phyloP scores from a whole-genome alignment of 768 basidiomycete genomes.

The Boletus insuetus region DNA sequence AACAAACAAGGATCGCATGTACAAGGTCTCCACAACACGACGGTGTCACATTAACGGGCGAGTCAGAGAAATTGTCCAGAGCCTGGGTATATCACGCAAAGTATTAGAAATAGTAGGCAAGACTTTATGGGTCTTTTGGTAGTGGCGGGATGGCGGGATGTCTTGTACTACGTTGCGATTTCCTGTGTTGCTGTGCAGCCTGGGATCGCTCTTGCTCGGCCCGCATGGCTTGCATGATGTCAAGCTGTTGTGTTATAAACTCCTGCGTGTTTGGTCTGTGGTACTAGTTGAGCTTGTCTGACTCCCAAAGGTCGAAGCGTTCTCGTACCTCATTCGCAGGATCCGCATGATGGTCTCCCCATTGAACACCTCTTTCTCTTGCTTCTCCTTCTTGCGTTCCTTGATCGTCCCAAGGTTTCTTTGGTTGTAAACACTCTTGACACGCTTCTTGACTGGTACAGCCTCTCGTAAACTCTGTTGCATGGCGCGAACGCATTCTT shows the following conservation, averaged over 20 bases:
- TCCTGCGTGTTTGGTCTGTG: slow-evolving; percentile 74
- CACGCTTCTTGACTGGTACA: slow-evolving; percentile 79
- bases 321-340: slow-evolving; percentile 85
- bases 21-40: slow-evolving; percentile 11
- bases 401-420: slow-evolving; percentile 96
- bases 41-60: not conserved
- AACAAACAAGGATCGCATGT: slow-evolving; percentile 4
- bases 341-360: slow-evolving; percentile 95
- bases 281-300: slow-evolving; percentile 1
- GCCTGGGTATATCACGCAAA: slow-evolving; percentile 26
- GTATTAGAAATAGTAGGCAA: slow-evolving; percentile 17
- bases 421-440: slow-evolving; percentile 89
- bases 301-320: not conserved
- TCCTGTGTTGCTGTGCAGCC: slow-evolving; percentile 56
- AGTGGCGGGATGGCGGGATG: slow-evolving; percentile 28
- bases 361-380: slow-evolving; percentile 69
- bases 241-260: slow-evolving; percentile 84
- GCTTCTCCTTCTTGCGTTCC: slow-evolving; percentile 85
- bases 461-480: slow-evolving; percentile 77
- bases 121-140: slow-evolving; percentile 18
- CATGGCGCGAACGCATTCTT: slow-evolving; percentile 95
- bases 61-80: slow-evolving; percentile 2
- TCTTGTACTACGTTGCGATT: slow-evolving; percentile 53
- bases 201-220: slow-evolving; percentile 77
- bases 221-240: slow-evolving; percentile 79